A percentile compares a stretch with the other conserved stretches of the same genome.
Conservation (phyloP, 1,284 basidiomycete genomes). For the Boletus mariae region DNA sequence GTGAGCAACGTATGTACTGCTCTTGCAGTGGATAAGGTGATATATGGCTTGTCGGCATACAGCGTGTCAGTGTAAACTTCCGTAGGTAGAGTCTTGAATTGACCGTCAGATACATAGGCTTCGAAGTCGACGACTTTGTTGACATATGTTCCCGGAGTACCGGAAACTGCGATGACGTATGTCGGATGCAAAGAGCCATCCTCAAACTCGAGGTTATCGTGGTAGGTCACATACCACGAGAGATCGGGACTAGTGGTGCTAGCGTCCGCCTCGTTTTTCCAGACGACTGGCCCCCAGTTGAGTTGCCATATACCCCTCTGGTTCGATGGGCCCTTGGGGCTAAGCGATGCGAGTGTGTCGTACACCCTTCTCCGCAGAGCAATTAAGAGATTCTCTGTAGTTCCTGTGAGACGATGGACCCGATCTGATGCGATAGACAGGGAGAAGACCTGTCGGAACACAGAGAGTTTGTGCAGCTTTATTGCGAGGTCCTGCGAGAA, state of each 20-base stretch:
- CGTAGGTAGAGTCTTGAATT: background rate
- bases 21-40: background rate
- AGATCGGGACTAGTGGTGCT: constrained; percentile 1
- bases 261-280: background rate
- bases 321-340: background rate
- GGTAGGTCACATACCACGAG: constrained; percentile 9
- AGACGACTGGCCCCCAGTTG: constrained; percentile 2
- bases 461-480: constrained; percentile 7
- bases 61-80: background rate
- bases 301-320: constrained; percentile 1
- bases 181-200: constrained; percentile 6
- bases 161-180: constrained; percentile 9
- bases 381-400: background rate
- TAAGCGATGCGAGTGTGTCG: background rate
- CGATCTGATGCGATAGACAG: background rate
- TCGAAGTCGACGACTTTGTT: constrained; percentile 1
- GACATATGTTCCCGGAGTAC: background rate
- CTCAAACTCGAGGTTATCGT: constrained; percentile 4
- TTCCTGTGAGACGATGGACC: background rate
- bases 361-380: background rate
- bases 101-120: background rate
- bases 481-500: constrained; percentile 20
- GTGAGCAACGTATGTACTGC: constrained; percentile 1
- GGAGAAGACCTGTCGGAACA: constrained; percentile 2
- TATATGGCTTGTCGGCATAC: background rate